These are phyloP conservation scores for Spergularia azorica DNA, from an alignment of 179 eudicot genomes.

Conservation along the genomic window DNA sequence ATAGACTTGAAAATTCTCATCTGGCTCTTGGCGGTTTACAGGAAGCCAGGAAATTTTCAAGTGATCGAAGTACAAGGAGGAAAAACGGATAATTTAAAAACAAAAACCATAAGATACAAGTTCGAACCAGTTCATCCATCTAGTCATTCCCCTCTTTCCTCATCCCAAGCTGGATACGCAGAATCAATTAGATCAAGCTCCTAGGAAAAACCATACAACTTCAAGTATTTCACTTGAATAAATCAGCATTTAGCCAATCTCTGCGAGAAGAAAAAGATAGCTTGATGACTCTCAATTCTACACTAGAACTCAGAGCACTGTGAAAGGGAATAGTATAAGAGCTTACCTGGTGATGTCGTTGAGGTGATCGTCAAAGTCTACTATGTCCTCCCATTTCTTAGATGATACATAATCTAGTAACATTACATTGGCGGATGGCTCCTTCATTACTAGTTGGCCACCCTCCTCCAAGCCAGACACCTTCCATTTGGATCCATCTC, in stretches of 20 bases:
- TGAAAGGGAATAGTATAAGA: not conserved
- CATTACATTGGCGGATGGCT: constrained; percentile 70
- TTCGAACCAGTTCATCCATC: not conserved
- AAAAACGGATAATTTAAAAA: not conserved
- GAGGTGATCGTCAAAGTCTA: constrained; percentile 86
- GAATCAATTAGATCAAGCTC: not conserved
- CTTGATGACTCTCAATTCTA: not conserved
- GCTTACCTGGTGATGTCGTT: constrained; percentile 81
- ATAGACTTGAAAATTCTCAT: not conserved
- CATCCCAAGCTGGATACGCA: not conserved
- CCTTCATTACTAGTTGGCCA: constrained; percentile 46
- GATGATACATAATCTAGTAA: constrained; percentile 65
- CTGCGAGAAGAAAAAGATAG: constrained; percentile 37
- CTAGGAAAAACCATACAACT: not conserved
- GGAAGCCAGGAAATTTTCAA: constrained; percentile 9
- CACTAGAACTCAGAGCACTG: not conserved
- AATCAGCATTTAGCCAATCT: constrained; percentile 69
- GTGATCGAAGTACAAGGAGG: not conserved
- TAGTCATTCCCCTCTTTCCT: not conserved
- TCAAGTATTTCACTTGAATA: constrained; percentile 44
- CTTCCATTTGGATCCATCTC: constrained; percentile 76
- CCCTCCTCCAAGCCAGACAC: constrained; percentile 55
- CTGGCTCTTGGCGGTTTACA: constrained; percentile 9
- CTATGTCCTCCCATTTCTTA: constrained; percentile 58
- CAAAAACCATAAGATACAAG: not conserved